Conservation (phyloP, 305 asterid species). For the Salvia sclarea region DNA sequence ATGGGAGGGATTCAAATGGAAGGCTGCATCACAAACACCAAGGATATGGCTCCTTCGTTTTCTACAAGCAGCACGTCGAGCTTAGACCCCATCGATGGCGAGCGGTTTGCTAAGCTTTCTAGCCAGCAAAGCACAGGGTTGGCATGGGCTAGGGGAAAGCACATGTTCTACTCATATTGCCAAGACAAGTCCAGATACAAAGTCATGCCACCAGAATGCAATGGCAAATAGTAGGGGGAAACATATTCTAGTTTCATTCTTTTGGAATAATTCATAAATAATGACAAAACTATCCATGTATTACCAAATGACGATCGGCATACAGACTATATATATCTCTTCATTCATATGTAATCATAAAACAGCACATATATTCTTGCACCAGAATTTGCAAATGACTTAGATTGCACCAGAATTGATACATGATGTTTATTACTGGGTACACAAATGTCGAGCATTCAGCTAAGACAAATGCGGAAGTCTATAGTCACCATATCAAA, state of each 20-base stretch:
- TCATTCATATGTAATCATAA: not conserved
- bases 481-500: slow-evolving; percentile 41
- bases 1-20: slow-evolving; percentile 57
- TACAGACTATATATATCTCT: not conserved
- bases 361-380: not conserved
- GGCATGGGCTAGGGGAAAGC: slow-evolving; percentile 77
- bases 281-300: not conserved
- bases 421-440: slow-evolving; percentile 1
- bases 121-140: slow-evolving; percentile 51
- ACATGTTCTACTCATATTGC: slow-evolving; percentile 83
- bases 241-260: slow-evolving; percentile 1
- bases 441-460: slow-evolving; percentile 3
- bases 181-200: slow-evolving; percentile 71
- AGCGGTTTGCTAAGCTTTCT: slow-evolving; percentile 64
- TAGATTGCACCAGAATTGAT: slow-evolving; percentile 7
- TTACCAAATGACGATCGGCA: slow-evolving; percentile 19
- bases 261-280: slow-evolving; percentile 21
- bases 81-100: slow-evolving; percentile 75
- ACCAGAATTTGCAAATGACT: slow-evolving; percentile 12
- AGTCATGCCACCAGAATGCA: slow-evolving; percentile 77
- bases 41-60: slow-evolving; percentile 39
- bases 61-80: slow-evolving; percentile 51
- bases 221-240: slow-evolving; percentile 31
- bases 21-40: slow-evolving; percentile 54
- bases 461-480: slow-evolving; percentile 14